A percentile compares a stretch with the other conserved stretches of the same genome.
Conservation (phyloP, 2,329 filamentous ascomycete genomes). For the Beauveria sp. region DNA sequence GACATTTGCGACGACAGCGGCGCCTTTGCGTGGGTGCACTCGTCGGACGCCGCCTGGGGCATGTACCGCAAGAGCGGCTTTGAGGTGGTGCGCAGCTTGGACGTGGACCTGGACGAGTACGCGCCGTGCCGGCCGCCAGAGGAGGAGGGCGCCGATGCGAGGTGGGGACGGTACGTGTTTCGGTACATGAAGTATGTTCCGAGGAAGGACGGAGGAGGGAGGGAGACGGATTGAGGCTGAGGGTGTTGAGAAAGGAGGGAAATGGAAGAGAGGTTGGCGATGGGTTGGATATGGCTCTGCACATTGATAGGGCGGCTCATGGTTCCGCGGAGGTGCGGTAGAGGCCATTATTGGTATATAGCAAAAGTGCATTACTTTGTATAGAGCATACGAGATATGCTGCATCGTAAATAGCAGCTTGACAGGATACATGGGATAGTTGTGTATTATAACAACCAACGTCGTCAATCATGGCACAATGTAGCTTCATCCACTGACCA, state of each 20-base stretch:
- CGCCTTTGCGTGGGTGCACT: constrained; percentile 27
- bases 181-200: constrained; percentile 24
- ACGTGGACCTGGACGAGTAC: constrained; percentile 25
- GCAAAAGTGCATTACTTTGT: background rate
- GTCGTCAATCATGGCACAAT: no score
- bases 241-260: background rate
- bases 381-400: background rate
- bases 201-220: background rate
- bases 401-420: background rate
- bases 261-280: background rate
- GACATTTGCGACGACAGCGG: constrained; percentile 20
- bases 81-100: constrained; percentile 20
- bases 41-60: constrained; percentile 23
- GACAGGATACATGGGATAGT: no score
- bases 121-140: constrained; percentile 18
- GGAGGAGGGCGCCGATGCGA: constrained; percentile 19
- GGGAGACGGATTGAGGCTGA: background rate
- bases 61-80: constrained; percentile 25
- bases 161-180: constrained; percentile 27
- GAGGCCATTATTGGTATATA: background rate
- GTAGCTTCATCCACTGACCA: no score
- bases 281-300: background rate
- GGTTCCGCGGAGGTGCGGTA: background rate
- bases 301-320: background rate
- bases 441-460: no score